Evolutionary conservation across 805 yeast species (phyloP).

Genomic region (Yamadazyma philogaea): DNA sequence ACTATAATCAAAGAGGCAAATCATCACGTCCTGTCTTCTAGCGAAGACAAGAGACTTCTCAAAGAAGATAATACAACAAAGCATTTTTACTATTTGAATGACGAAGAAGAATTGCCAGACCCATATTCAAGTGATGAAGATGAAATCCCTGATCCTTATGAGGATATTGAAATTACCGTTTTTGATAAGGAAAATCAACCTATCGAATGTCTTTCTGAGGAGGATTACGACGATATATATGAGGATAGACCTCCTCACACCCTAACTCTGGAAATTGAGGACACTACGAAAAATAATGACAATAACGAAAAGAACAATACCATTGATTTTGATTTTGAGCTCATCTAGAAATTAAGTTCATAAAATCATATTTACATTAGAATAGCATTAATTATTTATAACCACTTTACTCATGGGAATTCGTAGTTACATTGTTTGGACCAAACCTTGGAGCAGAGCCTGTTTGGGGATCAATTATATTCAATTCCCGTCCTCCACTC

Average conservation of each 20-base stretch:
- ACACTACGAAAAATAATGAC: neutral
- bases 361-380: neutral
- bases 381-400: neutral
- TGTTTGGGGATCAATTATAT: conserved; percentile 11
- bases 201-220: neutral
- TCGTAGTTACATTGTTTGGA: neutral
- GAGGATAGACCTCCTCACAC: conserved; percentile 1
- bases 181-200: neutral
- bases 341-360: neutral
- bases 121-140: conserved; percentile 3
- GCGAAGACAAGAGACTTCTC: too few relatives aligned
- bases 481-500: conserved; percentile 13
- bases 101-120: conserved; percentile 10
- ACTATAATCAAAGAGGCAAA: too few relatives aligned
- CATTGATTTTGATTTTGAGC: conserved; percentile 8
- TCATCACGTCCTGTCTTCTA: neutral
- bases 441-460: neutral
- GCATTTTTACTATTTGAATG: neutral
- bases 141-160: conserved; percentile 7
- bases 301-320: conserved; percentile 4
- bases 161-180: neutral
- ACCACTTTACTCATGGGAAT: neutral
- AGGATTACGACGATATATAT: neutral
- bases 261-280: neutral
- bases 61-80: neutral